Conservation (phyloP, 1,284 basidiomycete genomes). For the Malassezia japonica region DNA sequence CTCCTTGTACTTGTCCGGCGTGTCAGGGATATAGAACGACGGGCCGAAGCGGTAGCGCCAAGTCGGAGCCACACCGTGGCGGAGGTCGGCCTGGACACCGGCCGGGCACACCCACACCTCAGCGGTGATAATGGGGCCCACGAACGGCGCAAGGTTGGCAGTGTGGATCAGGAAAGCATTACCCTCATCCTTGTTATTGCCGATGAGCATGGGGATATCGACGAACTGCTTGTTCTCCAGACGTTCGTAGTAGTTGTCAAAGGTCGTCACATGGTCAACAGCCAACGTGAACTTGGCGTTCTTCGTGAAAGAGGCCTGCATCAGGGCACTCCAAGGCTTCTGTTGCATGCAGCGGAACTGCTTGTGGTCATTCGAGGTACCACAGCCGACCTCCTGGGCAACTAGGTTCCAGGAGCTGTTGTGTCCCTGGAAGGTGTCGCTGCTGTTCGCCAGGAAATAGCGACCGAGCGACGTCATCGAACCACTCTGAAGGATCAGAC, state of each 20-base stretch:
- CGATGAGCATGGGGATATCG: conserved; percentile 13
- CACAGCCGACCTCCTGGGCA: conserved; percentile 12
- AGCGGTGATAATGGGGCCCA: conserved; percentile 9
- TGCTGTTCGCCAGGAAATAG: neutral
- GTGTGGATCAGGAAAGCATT: conserved; percentile 8
- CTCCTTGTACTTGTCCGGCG: conserved; percentile 2
- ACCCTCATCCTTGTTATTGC: conserved; percentile 18
- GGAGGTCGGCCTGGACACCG: conserved; percentile 1
- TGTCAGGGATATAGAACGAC: conserved; percentile 12
- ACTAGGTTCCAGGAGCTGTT: conserved; percentile 14
- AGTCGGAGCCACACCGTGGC: conserved; percentile 7
- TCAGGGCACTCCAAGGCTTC: conserved; percentile 5
- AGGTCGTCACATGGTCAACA: conserved; percentile 9
- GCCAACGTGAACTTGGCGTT: conserved; percentile 11
- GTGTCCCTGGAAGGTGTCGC: neutral
- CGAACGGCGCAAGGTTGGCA: neutral
- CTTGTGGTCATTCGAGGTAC: neutral
- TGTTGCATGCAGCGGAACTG: conserved; percentile 20
- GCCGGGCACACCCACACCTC: conserved; percentile 17
- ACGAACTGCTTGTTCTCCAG: neutral
- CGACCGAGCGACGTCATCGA: conserved; percentile 15
- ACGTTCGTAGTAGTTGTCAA: conserved; percentile 11
- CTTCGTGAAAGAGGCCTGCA: conserved; percentile 8
- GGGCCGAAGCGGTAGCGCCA: conserved; percentile 20
- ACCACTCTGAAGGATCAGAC: conserved; percentile 14